Conservation (phyloP, 108 stramenopile genomes). For the Nitzschia palea region DNA sequence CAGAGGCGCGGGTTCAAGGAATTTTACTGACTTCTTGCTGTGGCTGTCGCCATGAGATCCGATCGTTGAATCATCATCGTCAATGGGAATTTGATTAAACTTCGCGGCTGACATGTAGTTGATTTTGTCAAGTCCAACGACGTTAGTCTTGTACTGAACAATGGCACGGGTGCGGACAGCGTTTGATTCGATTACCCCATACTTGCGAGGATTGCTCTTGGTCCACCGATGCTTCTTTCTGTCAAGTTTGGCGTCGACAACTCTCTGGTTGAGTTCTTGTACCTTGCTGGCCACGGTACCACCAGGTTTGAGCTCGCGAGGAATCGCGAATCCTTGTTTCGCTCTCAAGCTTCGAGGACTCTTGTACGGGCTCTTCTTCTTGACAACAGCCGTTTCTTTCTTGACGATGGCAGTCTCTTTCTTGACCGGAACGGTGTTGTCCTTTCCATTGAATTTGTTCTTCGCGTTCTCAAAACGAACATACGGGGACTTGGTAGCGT, state of each 20-base stretch:
- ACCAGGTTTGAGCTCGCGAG: constrained; percentile 13
- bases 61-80: constrained; percentile 17
- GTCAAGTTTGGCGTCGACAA: constrained; percentile 29
- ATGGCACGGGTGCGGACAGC: constrained; percentile 27
- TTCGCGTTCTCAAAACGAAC: constrained; percentile 41
- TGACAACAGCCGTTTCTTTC: not conserved
- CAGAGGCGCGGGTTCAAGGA: not conserved
- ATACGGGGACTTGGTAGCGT: constrained; percentile 36
- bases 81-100: constrained; percentile 32
- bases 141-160: constrained; percentile 29
- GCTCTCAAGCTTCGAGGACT: constrained; percentile 17
- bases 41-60: not conserved
- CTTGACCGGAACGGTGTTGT: not conserved
- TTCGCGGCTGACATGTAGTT: constrained; percentile 30
- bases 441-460: constrained; percentile 22
- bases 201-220: constrained; percentile 34
- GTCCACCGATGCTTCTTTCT: constrained; percentile 23
- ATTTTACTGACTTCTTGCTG: constrained; percentile 2
- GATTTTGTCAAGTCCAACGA: constrained; percentile 14
- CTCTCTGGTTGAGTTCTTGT: constrained; percentile 26
- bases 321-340: not conserved
- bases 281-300: constrained; percentile 35
- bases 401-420: not conserved
- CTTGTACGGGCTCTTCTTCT: constrained; percentile 16
- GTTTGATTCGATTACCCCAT: constrained; percentile 22